These are phyloP conservation scores for Trichoderma asperellum DNA, from an alignment of 2,329 filamentous ascomycete genomes.

Conservation along the genomic window DNA sequence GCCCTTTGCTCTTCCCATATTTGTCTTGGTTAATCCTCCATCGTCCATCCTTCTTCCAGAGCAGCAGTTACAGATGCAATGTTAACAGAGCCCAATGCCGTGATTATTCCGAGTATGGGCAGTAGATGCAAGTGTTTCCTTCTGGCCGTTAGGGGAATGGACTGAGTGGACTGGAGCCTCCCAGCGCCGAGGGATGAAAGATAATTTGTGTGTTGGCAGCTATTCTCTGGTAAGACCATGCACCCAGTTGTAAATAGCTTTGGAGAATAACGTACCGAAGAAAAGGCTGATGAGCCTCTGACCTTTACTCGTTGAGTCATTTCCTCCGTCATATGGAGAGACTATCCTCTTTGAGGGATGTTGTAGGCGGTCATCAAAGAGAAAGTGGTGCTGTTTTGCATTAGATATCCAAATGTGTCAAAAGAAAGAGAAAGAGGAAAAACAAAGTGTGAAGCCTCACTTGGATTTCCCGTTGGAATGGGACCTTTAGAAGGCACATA, in stretches of 20 bases:
- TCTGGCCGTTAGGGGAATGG: background rate
- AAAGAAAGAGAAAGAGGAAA: background rate
- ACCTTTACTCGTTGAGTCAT: no score
- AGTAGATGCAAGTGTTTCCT: background rate
- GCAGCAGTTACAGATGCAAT: background rate
- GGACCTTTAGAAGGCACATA: no score
- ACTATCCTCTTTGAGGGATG: no score
- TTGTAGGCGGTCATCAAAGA: background rate
- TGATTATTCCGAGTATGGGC: background rate
- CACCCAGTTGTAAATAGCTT: background rate
- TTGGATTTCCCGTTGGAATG: background rate
- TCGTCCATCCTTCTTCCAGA: background rate
- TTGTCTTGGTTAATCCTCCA: background rate
- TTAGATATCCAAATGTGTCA: background rate
- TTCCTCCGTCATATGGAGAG: no score
- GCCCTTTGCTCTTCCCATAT: background rate
- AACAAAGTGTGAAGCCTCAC: background rate
- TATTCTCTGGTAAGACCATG: background rate
- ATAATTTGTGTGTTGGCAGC: background rate
- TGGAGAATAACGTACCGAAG: background rate
- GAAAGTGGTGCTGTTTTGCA: background rate
- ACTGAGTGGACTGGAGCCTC: background rate
- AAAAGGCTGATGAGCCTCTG: background rate
- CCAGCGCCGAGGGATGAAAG: background rate
- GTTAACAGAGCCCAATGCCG: background rate